Conservation (phyloP, 1,284 basidiomycete species). For the Trichosporon faecale region DNA sequence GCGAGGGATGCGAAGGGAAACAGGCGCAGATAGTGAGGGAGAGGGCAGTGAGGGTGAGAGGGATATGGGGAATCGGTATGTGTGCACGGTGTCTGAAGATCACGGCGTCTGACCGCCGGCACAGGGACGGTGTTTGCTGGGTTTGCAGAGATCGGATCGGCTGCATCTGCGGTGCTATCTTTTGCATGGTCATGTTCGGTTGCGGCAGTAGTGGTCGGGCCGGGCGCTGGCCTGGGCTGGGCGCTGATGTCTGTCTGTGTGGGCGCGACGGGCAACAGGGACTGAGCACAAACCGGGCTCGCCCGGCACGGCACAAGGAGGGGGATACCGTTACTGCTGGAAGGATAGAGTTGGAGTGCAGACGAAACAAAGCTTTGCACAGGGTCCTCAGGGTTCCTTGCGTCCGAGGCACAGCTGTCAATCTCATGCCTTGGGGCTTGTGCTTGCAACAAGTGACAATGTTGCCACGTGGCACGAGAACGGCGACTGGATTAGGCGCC, state of each 20-base stretch:
- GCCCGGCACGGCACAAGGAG: neutral
- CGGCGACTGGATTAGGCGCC: neutral
- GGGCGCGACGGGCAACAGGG: neutral
- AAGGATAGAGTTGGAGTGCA: neutral
- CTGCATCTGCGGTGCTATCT: neutral
- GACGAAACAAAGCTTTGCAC: neutral
- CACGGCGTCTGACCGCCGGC: neutral
- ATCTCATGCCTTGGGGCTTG: neutral
- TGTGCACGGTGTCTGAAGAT: neutral
- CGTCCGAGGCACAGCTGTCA: neutral
- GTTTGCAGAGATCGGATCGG: neutral
- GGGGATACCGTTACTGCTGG: neutral
- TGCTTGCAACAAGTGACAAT: neutral
- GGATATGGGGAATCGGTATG: neutral
- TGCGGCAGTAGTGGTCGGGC: too few relatives aligned
- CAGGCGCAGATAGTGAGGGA: neutral
- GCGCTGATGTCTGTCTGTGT: neutral
- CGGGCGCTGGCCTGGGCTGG: neutral
- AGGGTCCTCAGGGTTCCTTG: neutral
- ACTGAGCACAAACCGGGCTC: neutral
- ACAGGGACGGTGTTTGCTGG: neutral
- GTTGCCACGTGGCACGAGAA: neutral
- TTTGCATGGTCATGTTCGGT: neutral
- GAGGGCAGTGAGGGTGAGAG: neutral
- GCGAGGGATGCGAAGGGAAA: neutral